These are phyloP conservation scores for Seiridium cupressi DNA, from an alignment of 2,329 filamentous ascomycete species.

Conservation along the genomic window DNA sequence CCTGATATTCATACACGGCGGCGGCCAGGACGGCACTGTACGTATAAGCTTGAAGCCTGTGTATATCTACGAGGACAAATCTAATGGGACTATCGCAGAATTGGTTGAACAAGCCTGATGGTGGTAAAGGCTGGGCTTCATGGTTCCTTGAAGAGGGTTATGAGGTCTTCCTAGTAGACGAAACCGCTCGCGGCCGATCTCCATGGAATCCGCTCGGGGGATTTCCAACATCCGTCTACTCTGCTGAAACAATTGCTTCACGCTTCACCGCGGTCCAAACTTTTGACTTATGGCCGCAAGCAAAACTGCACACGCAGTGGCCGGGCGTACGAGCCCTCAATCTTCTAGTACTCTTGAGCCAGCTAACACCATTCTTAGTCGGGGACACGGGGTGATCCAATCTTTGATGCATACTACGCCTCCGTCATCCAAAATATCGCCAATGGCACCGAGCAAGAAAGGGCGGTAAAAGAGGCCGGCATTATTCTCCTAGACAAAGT, in stretches of 20 bases:
- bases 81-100: conserved; percentile 16
- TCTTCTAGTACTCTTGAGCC: background rate
- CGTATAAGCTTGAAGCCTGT: background rate
- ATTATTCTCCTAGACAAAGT: conserved; percentile 8
- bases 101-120: conserved; percentile 31
- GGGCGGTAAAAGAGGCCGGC: background rate
- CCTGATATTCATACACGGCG: conserved; percentile 26
- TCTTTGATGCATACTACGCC: conserved; percentile 12
- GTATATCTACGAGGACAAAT: conserved; percentile 9
- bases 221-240: conserved; percentile 1
- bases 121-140: conserved; percentile 28
- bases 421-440: conserved; percentile 6
- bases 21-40: conserved; percentile 19
- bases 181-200: conserved; percentile 28
- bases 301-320: conserved; percentile 13
- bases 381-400: conserved; percentile 7
- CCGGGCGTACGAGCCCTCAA: conserved; percentile 6
- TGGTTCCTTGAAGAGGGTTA: conserved; percentile 29
- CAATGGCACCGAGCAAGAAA: conserved; percentile 9
- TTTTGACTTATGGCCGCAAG: conserved; percentile 8
- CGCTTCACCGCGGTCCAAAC: conserved; percentile 8
- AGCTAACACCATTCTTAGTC: background rate
- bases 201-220: conserved; percentile 19
- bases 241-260: conserved; percentile 2
- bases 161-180: conserved; percentile 29